A percentile compares a stretch with the other conserved stretches of the same genome.
Evolutionary conservation across 345 rosid genomes (phyloP).

Genomic region (Firmiana major): DNA sequence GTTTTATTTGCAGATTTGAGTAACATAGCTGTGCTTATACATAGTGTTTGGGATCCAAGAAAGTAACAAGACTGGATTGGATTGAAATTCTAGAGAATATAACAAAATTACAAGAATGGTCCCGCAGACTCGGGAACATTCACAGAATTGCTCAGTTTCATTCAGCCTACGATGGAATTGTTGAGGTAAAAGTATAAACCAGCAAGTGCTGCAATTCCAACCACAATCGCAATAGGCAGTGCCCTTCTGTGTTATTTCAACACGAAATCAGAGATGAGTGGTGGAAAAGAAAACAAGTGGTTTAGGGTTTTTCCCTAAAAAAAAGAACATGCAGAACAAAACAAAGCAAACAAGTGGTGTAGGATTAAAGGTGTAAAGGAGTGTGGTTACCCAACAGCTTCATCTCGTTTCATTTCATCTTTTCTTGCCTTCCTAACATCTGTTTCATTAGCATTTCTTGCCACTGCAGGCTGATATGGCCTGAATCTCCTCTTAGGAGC

Average conservation of each 20-base stretch:
- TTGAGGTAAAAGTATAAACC: constrained; percentile 76
- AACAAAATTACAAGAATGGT: constrained; percentile 13
- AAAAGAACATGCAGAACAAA: background rate
- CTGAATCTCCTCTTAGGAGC: constrained; percentile 93
- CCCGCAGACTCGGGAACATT: background rate
- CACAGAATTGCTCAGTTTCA: background rate
- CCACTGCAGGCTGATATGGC: constrained; percentile 55
- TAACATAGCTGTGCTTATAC: background rate
- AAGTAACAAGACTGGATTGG: background rate
- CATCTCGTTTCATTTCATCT: too few relatives aligned
- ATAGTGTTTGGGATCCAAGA: background rate
- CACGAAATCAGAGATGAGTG: background rate
- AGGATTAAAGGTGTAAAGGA: background rate
- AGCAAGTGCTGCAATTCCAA: constrained; percentile 63
- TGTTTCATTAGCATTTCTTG: constrained; percentile 54
- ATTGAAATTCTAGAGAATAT: constrained; percentile 4
- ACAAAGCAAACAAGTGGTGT: background rate
- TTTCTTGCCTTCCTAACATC: constrained; percentile 61
- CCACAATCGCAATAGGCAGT: constrained; percentile 63
- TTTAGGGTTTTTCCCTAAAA: too few relatives aligned
- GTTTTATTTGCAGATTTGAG: too few relatives aligned
- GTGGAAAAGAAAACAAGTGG: background rate
- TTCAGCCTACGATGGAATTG: constrained; percentile 24
- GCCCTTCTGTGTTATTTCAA: constrained; percentile 42
- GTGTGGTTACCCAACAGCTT: constrained; percentile 55